Evolutionary conservation across 768 basidiomycete species (phyloP).

Genomic region (Leccinum broughii): DNA sequence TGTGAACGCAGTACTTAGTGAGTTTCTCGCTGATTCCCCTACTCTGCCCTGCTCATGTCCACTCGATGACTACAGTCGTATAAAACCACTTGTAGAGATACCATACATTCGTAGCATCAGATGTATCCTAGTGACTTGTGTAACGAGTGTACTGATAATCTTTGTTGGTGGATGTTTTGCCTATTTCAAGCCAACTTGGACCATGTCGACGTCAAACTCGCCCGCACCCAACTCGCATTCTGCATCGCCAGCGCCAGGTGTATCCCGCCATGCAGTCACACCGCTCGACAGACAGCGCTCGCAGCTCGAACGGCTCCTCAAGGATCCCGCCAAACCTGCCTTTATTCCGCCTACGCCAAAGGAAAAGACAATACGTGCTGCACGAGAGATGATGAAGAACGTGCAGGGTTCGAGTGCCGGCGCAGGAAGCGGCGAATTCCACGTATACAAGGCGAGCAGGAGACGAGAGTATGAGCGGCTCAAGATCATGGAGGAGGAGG

Average conservation of each 20-base stretch:
- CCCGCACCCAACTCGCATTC: constrained; percentile 31
- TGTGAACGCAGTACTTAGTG: constrained; percentile 91
- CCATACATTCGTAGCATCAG: background rate
- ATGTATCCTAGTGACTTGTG: constrained; percentile 18
- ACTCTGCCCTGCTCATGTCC: constrained; percentile 4
- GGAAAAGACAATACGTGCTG: constrained; percentile 76
- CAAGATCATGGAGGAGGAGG: constrained; percentile 83
- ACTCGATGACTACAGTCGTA: constrained; percentile 24
- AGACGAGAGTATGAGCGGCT: constrained; percentile 94
- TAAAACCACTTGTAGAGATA: constrained; percentile 8
- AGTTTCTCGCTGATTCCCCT: constrained; percentile 32
- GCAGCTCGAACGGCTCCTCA: constrained; percentile 86
- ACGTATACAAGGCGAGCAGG: constrained; percentile 95
- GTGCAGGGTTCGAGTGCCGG: constrained; percentile 98
- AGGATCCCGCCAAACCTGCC: constrained; percentile 83
- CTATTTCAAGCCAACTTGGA: constrained; percentile 1
- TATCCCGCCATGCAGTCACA: constrained; percentile 47
- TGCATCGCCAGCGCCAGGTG: constrained; percentile 32
- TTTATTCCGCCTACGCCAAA: constrained; percentile 79
- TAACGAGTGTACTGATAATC: constrained; percentile 7
- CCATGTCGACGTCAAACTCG: constrained; percentile 33
- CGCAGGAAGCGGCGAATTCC: constrained; percentile 96
- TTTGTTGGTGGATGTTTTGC: constrained; percentile 28
- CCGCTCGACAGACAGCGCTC: constrained; percentile 53
- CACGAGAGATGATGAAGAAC: constrained; percentile 99